Conservation (phyloP, 78 protist genomes). For the Polysphondylium violaceum region DNA sequence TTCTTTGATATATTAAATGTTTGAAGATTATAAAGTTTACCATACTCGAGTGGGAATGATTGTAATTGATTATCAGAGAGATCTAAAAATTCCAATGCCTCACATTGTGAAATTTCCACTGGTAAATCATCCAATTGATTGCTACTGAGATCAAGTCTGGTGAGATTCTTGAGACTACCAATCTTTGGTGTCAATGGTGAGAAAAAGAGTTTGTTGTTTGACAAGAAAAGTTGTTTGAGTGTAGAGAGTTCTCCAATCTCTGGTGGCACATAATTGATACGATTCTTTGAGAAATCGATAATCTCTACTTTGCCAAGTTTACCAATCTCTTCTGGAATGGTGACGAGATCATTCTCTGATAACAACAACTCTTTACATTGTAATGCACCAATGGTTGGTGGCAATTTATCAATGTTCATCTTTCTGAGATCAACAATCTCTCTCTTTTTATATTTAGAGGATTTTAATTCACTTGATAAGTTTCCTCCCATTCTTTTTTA, state of each 20-base stretch:
- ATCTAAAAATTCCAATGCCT: constrained; percentile 67
- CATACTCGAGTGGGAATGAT: constrained; percentile 84
- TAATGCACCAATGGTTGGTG: constrained; percentile 81
- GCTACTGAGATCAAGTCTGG: constrained; percentile 72
- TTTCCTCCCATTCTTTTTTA: constrained; percentile 69
- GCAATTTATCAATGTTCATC: constrained; percentile 76
- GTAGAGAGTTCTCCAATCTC: constrained; percentile 73
- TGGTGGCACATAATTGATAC: constrained; percentile 78
- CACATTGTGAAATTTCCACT: constrained; percentile 53
- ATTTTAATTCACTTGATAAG: constrained; percentile 72
- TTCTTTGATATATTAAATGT: constrained; percentile 63
- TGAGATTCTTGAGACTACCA: constrained; percentile 61
- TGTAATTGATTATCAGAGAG: constrained; percentile 77
- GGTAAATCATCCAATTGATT: constrained; percentile 85
- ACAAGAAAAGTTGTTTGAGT: constrained; percentile 53
- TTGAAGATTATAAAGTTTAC: constrained; percentile 49
- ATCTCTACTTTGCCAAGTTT: constrained; percentile 69
- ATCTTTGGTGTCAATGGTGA: constrained; percentile 79
- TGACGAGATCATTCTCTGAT: constrained; percentile 80
- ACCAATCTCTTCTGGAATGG: constrained; percentile 86
- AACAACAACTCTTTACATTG: constrained; percentile 81
- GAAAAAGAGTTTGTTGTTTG: constrained; percentile 82
- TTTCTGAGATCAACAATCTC: constrained; percentile 83
- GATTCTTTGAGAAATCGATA: constrained; percentile 76
- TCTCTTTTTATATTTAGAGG: constrained; percentile 69